Evolutionary conservation across 179 eudicot species (phyloP).

Genomic region (Heliamphora pulchella): DNA sequence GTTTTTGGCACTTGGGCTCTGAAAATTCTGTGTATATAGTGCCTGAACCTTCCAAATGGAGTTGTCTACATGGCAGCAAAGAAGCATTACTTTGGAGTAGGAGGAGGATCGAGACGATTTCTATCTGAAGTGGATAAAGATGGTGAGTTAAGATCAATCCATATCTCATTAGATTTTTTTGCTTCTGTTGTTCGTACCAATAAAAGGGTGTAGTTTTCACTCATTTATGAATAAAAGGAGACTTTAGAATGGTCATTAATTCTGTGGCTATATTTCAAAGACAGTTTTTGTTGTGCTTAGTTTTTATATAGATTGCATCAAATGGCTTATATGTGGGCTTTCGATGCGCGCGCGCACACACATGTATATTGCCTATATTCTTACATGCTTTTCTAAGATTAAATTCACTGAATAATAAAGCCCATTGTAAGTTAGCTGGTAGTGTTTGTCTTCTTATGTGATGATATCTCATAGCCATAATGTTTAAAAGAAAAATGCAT

Average conservation of each 20-base stretch:
- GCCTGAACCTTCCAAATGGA: constrained; percentile 55
- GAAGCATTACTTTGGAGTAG: constrained; percentile 96
- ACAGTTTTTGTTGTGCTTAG: neutral
- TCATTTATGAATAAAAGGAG: neutral
- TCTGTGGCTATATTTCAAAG: too few species aligned
- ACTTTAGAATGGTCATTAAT: neutral
- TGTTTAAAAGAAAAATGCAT: neutral
- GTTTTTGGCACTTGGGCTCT: neutral
- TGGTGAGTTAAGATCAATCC: constrained; percentile 37
- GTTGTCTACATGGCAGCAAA: constrained; percentile 87
- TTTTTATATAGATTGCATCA: neutral
- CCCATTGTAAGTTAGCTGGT: neutral
- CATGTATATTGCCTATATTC: neutral
- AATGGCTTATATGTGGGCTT: neutral
- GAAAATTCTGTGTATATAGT: constrained; percentile 36
- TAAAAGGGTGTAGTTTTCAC: neutral
- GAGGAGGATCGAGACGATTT: constrained; percentile 90
- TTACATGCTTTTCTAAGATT: neutral
- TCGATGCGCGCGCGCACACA: too few species aligned
- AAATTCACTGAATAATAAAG: too few species aligned
- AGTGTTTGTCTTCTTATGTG: neutral
- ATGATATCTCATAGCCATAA: neutral
- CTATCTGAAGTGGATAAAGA: constrained; percentile 79
- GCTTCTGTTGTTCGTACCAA: neutral
- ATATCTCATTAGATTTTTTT: neutral